phyloP scores from a whole-genome alignment of 148 eudicot species.

The Silene uniflora region DNA sequence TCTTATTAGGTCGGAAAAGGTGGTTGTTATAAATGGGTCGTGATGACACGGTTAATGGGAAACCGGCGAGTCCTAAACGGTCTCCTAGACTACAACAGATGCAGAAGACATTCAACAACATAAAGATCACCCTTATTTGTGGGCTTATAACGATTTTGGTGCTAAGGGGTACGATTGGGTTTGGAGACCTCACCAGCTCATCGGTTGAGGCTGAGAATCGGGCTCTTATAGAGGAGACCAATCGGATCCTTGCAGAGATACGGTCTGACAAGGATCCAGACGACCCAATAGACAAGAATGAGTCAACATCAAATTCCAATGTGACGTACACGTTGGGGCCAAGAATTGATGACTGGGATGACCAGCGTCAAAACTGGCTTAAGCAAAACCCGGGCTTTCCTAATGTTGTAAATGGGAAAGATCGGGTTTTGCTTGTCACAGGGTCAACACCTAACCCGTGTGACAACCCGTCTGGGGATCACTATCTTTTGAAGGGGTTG shows the following conservation, averaged over 20 bases:
- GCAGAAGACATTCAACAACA: constrained; percentile 58
- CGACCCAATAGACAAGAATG: constrained; percentile 31
- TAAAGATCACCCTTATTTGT: constrained; percentile 78
- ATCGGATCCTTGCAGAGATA: constrained; percentile 68
- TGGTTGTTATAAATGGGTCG: constrained; percentile 26
- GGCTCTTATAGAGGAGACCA: constrained; percentile 58
- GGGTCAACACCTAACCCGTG: constrained; percentile 75
- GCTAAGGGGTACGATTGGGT: constrained; percentile 79
- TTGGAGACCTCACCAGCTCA: constrained; percentile 44
- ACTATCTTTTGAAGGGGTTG: constrained; percentile 54
- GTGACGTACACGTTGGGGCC: constrained; percentile 54
- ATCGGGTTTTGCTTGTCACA: constrained; percentile 56
- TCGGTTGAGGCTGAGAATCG: constrained; percentile 52
- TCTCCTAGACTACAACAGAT: constrained; percentile 38
- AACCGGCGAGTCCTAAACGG: constrained; percentile 15
- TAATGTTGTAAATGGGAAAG: constrained; percentile 33
- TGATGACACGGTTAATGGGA: constrained; percentile 19
- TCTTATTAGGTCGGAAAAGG: background rate
- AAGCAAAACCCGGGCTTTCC: constrained; percentile 49
- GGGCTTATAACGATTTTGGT: constrained; percentile 85
- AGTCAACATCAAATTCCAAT: constrained; percentile 21
- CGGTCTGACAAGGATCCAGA: constrained; percentile 57
- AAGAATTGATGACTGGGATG: constrained; percentile 51
- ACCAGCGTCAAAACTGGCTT: constrained; percentile 45
- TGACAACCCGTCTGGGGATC: constrained; percentile 74